Evolutionary conservation across 176 grass and related monocot species (phyloP).

Genomic region (Hyparrhenia diplandra): DNA sequence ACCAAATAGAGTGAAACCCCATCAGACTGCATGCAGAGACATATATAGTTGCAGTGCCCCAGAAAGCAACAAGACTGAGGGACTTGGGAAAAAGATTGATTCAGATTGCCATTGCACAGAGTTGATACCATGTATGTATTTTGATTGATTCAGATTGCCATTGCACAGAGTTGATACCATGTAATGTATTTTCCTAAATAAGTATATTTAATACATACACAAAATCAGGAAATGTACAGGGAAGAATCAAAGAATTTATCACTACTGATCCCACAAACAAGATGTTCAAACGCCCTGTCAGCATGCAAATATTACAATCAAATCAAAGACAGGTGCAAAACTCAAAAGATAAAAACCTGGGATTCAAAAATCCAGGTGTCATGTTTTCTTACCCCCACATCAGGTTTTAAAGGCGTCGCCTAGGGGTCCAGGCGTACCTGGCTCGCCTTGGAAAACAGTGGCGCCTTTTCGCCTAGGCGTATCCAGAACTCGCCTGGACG

Average conservation of each 20-base stretch:
- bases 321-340: neutral
- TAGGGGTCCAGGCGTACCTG: too few relatives aligned
- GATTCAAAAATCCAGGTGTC: neutral
- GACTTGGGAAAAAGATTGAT: neutral
- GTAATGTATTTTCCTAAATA: neutral
- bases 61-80: neutral
- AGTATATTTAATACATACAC: conserved; percentile 22
- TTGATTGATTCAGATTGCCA: conserved; percentile 3
- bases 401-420: too few relatives aligned
- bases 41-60: neutral
- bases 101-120: neutral
- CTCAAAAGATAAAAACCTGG: neutral
- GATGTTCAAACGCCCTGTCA: neutral
- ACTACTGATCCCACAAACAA: neutral
- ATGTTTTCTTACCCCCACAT: too few relatives aligned
- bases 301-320: conserved; percentile 5
- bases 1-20: neutral
- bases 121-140: too few relatives aligned
- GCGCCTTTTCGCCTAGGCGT: too few relatives aligned
- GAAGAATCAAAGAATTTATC: conserved; percentile 38
- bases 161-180: neutral
- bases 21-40: too few relatives aligned
- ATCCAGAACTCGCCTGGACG: too few relatives aligned
- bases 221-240: conserved; percentile 2
- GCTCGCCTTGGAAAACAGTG: too few relatives aligned